Evolutionary conservation across 352 stramenopile genomes (phyloP).

Genomic region (Globisporangium cystogenes): DNA sequence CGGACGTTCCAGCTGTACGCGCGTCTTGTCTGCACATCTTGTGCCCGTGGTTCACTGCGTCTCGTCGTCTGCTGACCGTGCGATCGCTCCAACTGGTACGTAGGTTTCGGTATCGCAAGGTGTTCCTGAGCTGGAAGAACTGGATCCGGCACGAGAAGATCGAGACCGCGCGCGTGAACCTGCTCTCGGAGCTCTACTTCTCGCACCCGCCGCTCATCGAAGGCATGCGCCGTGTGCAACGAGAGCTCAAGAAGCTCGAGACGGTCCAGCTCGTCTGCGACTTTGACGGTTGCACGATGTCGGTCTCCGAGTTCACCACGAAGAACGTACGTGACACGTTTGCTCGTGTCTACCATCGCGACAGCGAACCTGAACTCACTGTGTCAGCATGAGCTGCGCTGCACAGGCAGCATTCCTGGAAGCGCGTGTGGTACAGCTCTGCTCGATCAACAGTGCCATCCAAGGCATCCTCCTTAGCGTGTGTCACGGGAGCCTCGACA

Average conservation of each 20-base stretch:
- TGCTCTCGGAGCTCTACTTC: conserved; percentile 48
- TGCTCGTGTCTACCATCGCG: neutral
- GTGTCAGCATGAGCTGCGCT: neutral
- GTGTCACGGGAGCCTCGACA: conserved; percentile 32
- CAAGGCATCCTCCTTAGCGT: conserved; percentile 32
- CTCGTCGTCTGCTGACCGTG: neutral
- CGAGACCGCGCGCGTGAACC: conserved; percentile 28
- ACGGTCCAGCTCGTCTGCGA: conserved; percentile 35
- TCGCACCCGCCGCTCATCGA: conserved; percentile 27
- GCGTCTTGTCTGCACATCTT: neutral
- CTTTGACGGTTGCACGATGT: conserved; percentile 30
- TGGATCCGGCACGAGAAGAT: conserved; percentile 39
- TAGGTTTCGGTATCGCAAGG: conserved; percentile 68
- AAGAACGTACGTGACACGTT: conserved; percentile 28
- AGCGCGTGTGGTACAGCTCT: conserved; percentile 15
- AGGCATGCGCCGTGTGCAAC: conserved; percentile 27
- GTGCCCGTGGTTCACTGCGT: neutral
- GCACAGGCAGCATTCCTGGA: conserved; percentile 13
- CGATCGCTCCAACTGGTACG: neutral
- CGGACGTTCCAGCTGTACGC: conserved; percentile 50
- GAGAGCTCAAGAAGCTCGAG: conserved; percentile 24
- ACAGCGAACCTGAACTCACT: neutral
- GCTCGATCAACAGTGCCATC: conserved; percentile 23
- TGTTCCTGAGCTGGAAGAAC: conserved; percentile 51
- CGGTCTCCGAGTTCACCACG: conserved; percentile 23